A percentile compares a stretch with the other conserved stretches of the same genome.
phyloP scores from a whole-genome alignment of 2,329 filamentous ascomycete species.

The Dactylonectria macrodidyma region DNA sequence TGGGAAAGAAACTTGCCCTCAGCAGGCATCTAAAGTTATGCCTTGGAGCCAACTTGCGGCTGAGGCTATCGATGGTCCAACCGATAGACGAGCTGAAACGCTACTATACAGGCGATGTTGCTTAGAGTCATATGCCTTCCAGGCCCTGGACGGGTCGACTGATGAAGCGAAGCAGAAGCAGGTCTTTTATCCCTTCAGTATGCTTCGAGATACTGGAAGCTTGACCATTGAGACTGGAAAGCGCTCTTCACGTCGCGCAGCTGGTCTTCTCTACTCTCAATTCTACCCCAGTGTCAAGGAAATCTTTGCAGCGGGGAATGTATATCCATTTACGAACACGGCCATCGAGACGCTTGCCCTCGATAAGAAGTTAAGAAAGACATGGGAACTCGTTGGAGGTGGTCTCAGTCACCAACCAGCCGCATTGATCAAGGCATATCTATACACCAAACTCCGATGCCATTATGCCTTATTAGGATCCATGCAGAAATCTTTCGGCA shows the following conservation, averaged over 20 bases:
- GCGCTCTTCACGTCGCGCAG: background rate
- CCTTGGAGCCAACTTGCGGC: background rate
- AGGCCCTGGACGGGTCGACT: conserved; percentile 1
- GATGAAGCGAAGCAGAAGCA: conserved; percentile 3
- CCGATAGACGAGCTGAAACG: conserved; percentile 6
- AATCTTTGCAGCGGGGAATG: background rate
- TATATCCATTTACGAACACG: conserved; percentile 2
- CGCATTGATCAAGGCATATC: conserved; percentile 11
- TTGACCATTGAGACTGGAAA: background rate
- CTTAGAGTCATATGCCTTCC: conserved; percentile 2
- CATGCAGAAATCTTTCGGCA: background rate
- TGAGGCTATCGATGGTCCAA: background rate
- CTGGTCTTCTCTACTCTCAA: conserved; percentile 5
- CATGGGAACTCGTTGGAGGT: conserved; percentile 4
- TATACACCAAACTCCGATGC: conserved; percentile 5
- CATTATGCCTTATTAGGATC: background rate
- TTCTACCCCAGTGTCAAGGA: conserved; percentile 9
- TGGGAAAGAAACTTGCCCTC: conserved; percentile 5
- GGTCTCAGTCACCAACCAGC: conserved; percentile 7
- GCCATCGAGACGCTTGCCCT: conserved; percentile 12
- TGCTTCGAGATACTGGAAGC: background rate
- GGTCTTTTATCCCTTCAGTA: conserved; percentile 9
- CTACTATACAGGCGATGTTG: conserved; percentile 6
- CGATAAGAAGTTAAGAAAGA: conserved; percentile 5
- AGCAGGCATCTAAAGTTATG: background rate